These are phyloP conservation scores for Aspergillus hancockii DNA, from an alignment of 495 filamentous ascomycete species.

Conservation along the genomic window DNA sequence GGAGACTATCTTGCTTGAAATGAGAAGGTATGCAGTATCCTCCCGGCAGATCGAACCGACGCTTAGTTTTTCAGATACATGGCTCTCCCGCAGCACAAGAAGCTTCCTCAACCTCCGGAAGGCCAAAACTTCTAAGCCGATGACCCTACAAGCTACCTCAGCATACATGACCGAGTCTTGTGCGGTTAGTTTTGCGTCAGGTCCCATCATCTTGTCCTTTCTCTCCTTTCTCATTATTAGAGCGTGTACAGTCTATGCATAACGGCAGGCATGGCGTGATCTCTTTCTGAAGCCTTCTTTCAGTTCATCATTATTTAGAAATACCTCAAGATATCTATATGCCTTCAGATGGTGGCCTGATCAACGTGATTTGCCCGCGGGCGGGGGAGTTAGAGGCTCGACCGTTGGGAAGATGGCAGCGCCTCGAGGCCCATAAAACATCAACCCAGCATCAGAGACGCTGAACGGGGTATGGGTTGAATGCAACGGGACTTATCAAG, in stretches of 20 bases:
- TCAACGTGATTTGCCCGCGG: not conserved
- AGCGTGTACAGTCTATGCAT: constrained; percentile 49
- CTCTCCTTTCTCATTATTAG: constrained; percentile 32
- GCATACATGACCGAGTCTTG: constrained; percentile 33
- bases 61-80: constrained; percentile 65
- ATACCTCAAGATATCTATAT: not conserved
- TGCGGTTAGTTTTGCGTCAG: constrained; percentile 31
- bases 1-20: constrained; percentile 90
- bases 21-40: constrained; percentile 61
- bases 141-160: constrained; percentile 21
- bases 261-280: constrained; percentile 35
- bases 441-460: not conserved
- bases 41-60: constrained; percentile 18
- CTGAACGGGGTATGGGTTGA: not conserved
- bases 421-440: not conserved
- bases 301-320: constrained; percentile 21
- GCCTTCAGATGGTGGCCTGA: not conserved
- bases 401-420: not conserved
- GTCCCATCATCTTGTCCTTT: constrained; percentile 29
- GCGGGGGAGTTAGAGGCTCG: not conserved
- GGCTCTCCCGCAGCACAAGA: constrained; percentile 92
- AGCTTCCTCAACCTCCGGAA: constrained; percentile 90
- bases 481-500: not conserved
- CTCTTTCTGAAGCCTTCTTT: constrained; percentile 27
- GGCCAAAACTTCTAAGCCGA: constrained; percentile 66